Base-by-base conservation (phyloP, 2,329 filamentous ascomycete species). In the Colletotrichum sp. region DNA sequence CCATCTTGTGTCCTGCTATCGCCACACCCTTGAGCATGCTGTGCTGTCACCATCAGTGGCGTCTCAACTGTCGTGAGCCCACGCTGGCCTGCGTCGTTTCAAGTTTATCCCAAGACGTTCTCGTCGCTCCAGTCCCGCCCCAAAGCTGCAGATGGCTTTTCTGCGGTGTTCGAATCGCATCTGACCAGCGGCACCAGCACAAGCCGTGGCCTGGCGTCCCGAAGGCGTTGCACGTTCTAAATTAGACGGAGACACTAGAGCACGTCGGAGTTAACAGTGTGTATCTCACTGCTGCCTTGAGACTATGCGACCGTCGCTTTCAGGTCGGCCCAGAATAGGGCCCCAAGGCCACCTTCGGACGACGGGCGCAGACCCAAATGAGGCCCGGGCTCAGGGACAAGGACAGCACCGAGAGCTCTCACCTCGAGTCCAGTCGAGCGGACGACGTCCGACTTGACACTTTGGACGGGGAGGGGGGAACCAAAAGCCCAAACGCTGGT, bases 181-280 rank as follows among this genome's bases (percentile, higher is more conserved):
- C 70, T 73, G 70, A 72, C 39, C 69, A 61, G 27, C 57, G 30
- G 73, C 73, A 44, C n/a, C 64, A 74, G 36, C 63, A 25, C 60
- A 44, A 60, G 8, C 27, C 25, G 25, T 36, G 44, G 12, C 15
- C 48, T 74, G 71, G 66, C 65, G 52, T 65, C 65, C 60, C 59
- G 25, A 76, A 66, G 39, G 59, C 66, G 66, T 70, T 75, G 65
- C 65, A 70, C 27, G 27, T 32, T 71, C 66, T 76, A 76, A 71
- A 76, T 76, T 75, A 71, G 65, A 69, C 59, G 66, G 73, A 32
- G 15, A 22, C 22, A 48, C 63, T 75, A 68, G 64, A 22, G 32
- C 69, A n/a, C n/a, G n/a, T 59, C 32, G 39, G 63, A 39, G 39
- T 27, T 57, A 30, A 36, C 44, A 52, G 30, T 12, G 57, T 27